Evolutionary conservation across 2,329 filamentous ascomycete genomes (phyloP), one percentile per base, ranked within the genome.

Genomic region (Nannizziopsis arthrosporioides): DNA sequence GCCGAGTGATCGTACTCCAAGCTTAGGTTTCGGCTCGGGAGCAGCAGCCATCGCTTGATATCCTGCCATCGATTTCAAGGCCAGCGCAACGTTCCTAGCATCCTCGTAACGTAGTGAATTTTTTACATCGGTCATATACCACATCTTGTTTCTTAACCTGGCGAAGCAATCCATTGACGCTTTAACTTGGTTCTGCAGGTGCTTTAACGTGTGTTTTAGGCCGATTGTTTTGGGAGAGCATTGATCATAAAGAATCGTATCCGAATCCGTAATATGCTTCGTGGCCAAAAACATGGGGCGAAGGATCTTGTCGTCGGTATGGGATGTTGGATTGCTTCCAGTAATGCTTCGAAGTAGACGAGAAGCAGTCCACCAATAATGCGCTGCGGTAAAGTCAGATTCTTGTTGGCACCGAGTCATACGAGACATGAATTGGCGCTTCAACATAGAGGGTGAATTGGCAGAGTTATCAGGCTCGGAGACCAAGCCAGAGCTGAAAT

Each of bases 101-200:
- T 93, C 84, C 51, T 92, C 85, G 59, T 95, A 96, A 8, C 81
- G 80, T 42, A 81, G 84, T 3, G 92, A 95, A 58, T 90, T 89
- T 53, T 86, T 83, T 22, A 96, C 89, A 63, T 95, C 88, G 1
- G 85, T 90, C 51, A 92, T 85, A 63, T 94, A 98, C 92, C 92
- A 98, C 85, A 96, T 94, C 72, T 96, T 96, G 63, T 94, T 85
- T 37, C 92, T 80, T 35, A 95, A 73, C 17, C 83, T 81, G 49
- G 81, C 78, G 34, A 92, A 73, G 4, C 79, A 78, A 50, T 74
- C 73, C 74, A 86, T 84, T 77, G 87, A 85, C 4, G 78, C 74
- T 36, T 87, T 82, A 32, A 89, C 81, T 10, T 80, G 75, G 2
- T 74, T 76, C 57, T 90, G 85, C 42, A 88, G 81, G 2, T 84